Percentiles rank a stretch among this genome's conserved stretches.
These are phyloP conservation scores for Pestalotiopsis sp. DNA, from an alignment of 2,329 filamentous ascomycete species.

Conservation along the genomic window DNA sequence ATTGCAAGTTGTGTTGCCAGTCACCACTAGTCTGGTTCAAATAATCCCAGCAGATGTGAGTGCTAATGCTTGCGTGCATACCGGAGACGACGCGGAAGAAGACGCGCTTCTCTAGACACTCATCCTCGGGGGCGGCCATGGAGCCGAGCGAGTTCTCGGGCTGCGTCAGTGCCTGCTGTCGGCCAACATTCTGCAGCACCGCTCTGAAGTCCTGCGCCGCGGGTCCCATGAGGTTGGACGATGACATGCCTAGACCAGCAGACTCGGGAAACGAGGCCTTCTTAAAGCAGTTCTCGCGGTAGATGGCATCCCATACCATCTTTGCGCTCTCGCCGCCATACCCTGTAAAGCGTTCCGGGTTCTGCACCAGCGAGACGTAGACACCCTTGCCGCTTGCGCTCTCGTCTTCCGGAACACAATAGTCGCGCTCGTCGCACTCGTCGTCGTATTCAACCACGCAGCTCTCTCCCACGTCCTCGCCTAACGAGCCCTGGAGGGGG, in stretches of 20 bases:
- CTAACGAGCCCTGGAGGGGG: constrained; percentile 80
- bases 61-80: constrained; percentile 97
- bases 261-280: constrained; percentile 64
- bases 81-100: constrained; percentile 95
- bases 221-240: constrained; percentile 42
- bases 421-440: constrained; percentile 94
- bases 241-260: constrained; percentile 52
- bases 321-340: constrained; percentile 83
- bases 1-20: constrained; percentile 88
- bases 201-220: constrained; percentile 64
- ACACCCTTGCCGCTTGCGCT: constrained; percentile 84
- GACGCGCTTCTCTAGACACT: constrained; percentile 97
- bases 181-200: constrained; percentile 59
- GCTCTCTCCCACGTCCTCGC: constrained; percentile 87
- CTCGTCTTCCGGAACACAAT: constrained; percentile 95
- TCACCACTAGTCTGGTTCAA: constrained; percentile 91
- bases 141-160: constrained; percentile 58
- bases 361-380: constrained; percentile 91
- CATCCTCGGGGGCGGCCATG: constrained; percentile 74
- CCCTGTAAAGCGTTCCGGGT: constrained; percentile 94
- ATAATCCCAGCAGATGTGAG: constrained; percentile 94
- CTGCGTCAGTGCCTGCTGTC: constrained; percentile 63
- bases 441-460: constrained; percentile 98
- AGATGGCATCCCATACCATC: constrained; percentile 96
- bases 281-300: constrained; percentile 95